Evolutionary conservation across 768 basidiomycete species (phyloP).

Genomic region (Heimioporus sp.): DNA sequence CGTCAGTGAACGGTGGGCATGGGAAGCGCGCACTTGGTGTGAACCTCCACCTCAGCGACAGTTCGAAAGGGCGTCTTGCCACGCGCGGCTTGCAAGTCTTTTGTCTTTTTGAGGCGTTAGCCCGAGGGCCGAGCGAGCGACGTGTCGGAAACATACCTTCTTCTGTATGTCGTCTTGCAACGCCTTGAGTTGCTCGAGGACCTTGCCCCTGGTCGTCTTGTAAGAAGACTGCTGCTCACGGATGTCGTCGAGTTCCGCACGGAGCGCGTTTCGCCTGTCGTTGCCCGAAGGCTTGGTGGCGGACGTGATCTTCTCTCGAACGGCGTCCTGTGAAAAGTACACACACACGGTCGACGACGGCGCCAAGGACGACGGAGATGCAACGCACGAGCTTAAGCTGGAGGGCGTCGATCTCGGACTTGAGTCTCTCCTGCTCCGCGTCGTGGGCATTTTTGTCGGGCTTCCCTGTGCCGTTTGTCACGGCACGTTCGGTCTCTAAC

Average conservation of each 20-base stretch:
- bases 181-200: constrained; percentile 74
- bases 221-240: constrained; percentile 74
- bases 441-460: constrained; percentile 89
- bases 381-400: constrained; percentile 78
- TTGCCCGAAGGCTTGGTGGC: constrained; percentile 60
- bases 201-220: constrained; percentile 69
- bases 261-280: constrained; percentile 70
- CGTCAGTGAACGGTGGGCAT: background rate
- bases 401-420: constrained; percentile 78
- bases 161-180: constrained; percentile 77
- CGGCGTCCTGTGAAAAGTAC: constrained; percentile 57
- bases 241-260: constrained; percentile 77
- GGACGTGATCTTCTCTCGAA: constrained; percentile 74
- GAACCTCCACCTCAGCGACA: constrained; percentile 82
- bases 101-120: constrained; percentile 49
- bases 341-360: constrained; percentile 1
- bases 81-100: constrained; percentile 81
- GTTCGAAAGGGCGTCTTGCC: constrained; percentile 78
- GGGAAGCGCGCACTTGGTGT: constrained; percentile 64
- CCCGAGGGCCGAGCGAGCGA: background rate
- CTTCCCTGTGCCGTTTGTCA: constrained; percentile 43
- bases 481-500: constrained; percentile 15
- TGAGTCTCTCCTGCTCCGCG: constrained; percentile 79
- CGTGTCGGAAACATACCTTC: constrained; percentile 52
- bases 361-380: background rate